phyloP scores from a whole-genome alignment of 805 yeast species.

The Saturnispora besseyi region DNA sequence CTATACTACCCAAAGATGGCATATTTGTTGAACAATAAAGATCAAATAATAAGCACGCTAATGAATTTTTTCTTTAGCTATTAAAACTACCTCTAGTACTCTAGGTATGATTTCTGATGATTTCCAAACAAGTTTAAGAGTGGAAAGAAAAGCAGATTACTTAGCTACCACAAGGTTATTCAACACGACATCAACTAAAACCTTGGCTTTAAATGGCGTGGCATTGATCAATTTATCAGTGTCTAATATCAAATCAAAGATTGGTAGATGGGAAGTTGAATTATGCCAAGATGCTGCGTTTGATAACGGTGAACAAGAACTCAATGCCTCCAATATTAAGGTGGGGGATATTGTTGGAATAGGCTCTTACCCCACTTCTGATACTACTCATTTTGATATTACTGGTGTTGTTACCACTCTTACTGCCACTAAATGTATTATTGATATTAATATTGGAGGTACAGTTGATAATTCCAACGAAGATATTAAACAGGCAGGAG shows the following conservation, averaged over 20 bases:
- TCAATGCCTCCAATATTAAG: slow-evolving; percentile 13
- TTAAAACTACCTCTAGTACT: neutral
- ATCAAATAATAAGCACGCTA: too few relatives aligned
- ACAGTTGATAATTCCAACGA: neutral
- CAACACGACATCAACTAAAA: slow-evolving; percentile 46
- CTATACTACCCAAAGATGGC: slow-evolving; percentile 40
- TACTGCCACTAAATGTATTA: slow-evolving; percentile 35
- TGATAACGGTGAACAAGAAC: slow-evolving; percentile 21
- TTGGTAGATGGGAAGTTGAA: slow-evolving; percentile 70
- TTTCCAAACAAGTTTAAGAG: slow-evolving; percentile 7
- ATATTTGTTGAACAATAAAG: neutral
- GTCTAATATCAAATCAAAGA: slow-evolving; percentile 59
- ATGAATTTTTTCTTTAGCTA: too few relatives aligned
- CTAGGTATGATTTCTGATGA: neutral
- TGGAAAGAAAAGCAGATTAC: slow-evolving; percentile 46
- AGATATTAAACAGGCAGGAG: slow-evolving; percentile 1
- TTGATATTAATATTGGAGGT: slow-evolving; percentile 39
- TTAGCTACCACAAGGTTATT: slow-evolving; percentile 38
- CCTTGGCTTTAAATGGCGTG: slow-evolving; percentile 60
- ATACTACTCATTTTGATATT: slow-evolving; percentile 21
- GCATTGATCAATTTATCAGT: slow-evolving; percentile 63
- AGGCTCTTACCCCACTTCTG: slow-evolving; percentile 34
- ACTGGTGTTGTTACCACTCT: slow-evolving; percentile 63
- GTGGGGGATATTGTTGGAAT: slow-evolving; percentile 68
- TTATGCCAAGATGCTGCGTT: slow-evolving; percentile 34